These are phyloP conservation scores for Phytophthora meadii DNA, from an alignment of 352 stramenopile genomes.

Conservation along the genomic window DNA sequence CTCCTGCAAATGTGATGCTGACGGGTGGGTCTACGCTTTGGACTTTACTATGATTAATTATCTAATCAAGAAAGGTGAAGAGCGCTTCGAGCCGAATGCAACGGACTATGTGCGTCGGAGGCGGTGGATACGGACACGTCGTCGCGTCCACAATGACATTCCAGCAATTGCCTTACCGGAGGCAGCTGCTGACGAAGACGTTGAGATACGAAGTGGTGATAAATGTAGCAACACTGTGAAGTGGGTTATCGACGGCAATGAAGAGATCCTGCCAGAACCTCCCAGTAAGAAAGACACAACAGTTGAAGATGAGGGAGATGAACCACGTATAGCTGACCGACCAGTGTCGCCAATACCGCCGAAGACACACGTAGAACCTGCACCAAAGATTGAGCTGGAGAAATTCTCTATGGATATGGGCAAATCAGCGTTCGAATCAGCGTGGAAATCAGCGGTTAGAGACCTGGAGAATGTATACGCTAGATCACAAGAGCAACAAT, in stretches of 20 bases:
- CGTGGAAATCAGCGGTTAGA: slow-evolving; percentile 58
- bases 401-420: slow-evolving; percentile 58
- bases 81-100: slow-evolving; percentile 54
- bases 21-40: slow-evolving; percentile 83
- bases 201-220: slow-evolving; percentile 39
- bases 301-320: slow-evolving; percentile 15
- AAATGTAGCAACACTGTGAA: slow-evolving; percentile 19
- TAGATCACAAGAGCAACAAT: slow-evolving; percentile 48
- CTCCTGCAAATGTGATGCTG: slow-evolving; percentile 59
- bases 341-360: slow-evolving; percentile 3
- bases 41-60: slow-evolving; percentile 86
- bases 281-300: slow-evolving; percentile 2
- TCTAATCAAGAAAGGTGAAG: slow-evolving; percentile 61
- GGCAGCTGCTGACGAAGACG: slow-evolving; percentile 2
- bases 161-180: slow-evolving; percentile 6
- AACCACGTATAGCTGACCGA: neutral
- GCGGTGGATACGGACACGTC: slow-evolving; percentile 67
- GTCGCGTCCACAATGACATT: slow-evolving; percentile 33
- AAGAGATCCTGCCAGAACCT: slow-evolving; percentile 36
- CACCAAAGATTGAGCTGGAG: slow-evolving; percentile 29
- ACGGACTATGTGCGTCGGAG: slow-evolving; percentile 78
- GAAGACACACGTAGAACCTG: neutral
- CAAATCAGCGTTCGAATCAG: slow-evolving; percentile 54
- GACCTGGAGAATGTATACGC: slow-evolving; percentile 60
- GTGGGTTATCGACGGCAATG: slow-evolving; percentile 36